Evolutionary conservation across 176 grass and related monocot species (phyloP).

Genomic region (Saccharum officinarum): DNA sequence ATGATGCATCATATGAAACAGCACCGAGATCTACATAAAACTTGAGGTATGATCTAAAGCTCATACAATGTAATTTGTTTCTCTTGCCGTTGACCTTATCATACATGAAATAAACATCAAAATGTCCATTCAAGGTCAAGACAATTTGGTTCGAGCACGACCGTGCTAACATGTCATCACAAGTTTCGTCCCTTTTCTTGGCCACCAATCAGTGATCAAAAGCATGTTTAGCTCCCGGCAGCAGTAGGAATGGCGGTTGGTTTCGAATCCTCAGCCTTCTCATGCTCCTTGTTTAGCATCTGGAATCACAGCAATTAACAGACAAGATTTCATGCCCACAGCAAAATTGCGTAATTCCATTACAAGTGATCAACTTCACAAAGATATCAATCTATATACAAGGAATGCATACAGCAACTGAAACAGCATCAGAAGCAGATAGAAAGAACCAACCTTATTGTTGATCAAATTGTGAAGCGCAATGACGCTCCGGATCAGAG

Average conservation of each 20-base stretch:
- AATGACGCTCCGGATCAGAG: conserved; percentile 88
- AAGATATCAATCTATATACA: background rate
- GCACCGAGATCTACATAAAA: conserved; percentile 28
- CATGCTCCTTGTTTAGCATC: conserved; percentile 97
- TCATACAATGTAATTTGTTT: conserved; percentile 28
- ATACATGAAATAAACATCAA: conserved; percentile 38
- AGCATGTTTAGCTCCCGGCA: conserved; percentile 51
- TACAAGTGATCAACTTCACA: background rate
- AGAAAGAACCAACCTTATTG: conserved; percentile 67
- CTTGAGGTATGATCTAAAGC: conserved; percentile 29
- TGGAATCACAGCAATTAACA: conserved; percentile 23
- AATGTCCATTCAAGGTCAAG: conserved; percentile 44
- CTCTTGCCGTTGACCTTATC: conserved; percentile 41
- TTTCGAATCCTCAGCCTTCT: conserved; percentile 83
- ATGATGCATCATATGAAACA: conserved; percentile 17
- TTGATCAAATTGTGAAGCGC: conserved; percentile 99
- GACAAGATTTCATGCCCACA: background rate
- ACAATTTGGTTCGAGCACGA: conserved; percentile 29
- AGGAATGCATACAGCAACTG: background rate
- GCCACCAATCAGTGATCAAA: background rate
- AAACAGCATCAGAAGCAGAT: background rate
- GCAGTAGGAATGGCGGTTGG: conserved; percentile 41
- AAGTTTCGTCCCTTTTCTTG: background rate
- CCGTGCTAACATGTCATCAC: conserved; percentile 38
- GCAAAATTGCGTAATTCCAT: background rate